Evolutionary conservation across 2,329 filamentous ascomycete species (phyloP).

Genomic region (Periconia digitata): DNA sequence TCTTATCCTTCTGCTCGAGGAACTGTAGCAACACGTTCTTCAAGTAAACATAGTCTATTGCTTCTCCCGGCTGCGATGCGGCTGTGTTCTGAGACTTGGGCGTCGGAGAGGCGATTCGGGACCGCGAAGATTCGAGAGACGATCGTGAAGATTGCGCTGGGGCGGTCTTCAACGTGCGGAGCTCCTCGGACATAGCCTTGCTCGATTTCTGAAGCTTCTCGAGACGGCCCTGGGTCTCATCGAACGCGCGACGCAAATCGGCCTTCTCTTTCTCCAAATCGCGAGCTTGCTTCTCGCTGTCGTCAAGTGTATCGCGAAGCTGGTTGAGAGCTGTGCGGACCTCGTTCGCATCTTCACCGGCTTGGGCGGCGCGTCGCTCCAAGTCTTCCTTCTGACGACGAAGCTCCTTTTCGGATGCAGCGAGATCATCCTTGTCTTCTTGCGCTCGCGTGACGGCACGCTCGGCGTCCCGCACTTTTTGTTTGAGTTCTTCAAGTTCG

Average conservation of each 20-base stretch:
- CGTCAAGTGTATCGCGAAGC: constrained; percentile 78
- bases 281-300: constrained; percentile 79
- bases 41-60: constrained; percentile 67
- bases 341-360: constrained; percentile 73
- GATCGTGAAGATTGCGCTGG: constrained; percentile 57
- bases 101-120: constrained; percentile 51
- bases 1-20: constrained; percentile 77
- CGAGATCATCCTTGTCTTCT: constrained; percentile 77
- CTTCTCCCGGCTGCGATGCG: constrained; percentile 17
- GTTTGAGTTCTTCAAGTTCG: constrained; percentile 84
- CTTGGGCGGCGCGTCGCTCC: constrained; percentile 68
- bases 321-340: constrained; percentile 75
- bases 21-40: constrained; percentile 83
- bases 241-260: constrained; percentile 73
- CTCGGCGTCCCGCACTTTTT: constrained; percentile 78
- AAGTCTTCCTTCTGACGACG: constrained; percentile 73
- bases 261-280: constrained; percentile 81
- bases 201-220: constrained; percentile 76
- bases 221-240: constrained; percentile 74
- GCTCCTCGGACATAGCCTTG: constrained; percentile 62
- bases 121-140: constrained; percentile 58
- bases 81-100: constrained; percentile 40
- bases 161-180: constrained; percentile 52
- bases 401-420: constrained; percentile 72
- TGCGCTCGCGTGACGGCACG: constrained; percentile 69